phyloP scores from a whole-genome alignment of 495 filamentous ascomycete species.

The Immersiella caudata region DNA sequence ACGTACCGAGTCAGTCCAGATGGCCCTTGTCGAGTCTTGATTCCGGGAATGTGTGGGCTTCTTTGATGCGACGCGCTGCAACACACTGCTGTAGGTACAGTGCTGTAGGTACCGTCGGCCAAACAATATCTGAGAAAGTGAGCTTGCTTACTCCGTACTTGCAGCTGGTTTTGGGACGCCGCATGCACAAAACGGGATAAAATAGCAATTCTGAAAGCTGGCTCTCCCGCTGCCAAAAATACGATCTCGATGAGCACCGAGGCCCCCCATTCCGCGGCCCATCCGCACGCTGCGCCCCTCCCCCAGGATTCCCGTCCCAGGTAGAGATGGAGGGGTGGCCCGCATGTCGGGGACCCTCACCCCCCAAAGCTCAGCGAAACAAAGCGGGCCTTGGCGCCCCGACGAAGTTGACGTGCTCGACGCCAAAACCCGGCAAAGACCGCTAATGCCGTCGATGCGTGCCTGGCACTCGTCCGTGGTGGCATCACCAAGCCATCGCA shows the following conservation, averaged over 20 bases:
- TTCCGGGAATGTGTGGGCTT: neutral
- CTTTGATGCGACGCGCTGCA: neutral
- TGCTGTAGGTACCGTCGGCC: neutral
- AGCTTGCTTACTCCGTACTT: neutral
- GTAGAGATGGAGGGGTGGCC: too few relatives aligned
- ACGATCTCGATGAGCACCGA: neutral
- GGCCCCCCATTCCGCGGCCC: neutral
- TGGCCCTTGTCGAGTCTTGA: neutral
- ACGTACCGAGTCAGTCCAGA: neutral
- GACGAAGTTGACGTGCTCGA: conserved; percentile 10
- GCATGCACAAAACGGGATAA: neutral
- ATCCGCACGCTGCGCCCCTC: neutral
- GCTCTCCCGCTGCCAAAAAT: conserved; percentile 10
- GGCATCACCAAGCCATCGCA: conserved; percentile 29
- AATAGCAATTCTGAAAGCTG: neutral
- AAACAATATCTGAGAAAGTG: neutral
- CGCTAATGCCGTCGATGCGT: conserved; percentile 16
- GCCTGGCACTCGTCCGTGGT: conserved; percentile 8
- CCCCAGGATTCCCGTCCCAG: neutral
- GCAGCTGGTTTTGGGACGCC: neutral
- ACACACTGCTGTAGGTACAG: too few relatives aligned
- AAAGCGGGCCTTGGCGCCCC: neutral
- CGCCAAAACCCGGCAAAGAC: conserved; percentile 7
- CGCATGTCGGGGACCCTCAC: neutral
- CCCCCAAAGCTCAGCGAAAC: neutral